Base-by-base conservation (phyloP, 345 rosid genomes). In the Cardamine resedifolia region DNA sequence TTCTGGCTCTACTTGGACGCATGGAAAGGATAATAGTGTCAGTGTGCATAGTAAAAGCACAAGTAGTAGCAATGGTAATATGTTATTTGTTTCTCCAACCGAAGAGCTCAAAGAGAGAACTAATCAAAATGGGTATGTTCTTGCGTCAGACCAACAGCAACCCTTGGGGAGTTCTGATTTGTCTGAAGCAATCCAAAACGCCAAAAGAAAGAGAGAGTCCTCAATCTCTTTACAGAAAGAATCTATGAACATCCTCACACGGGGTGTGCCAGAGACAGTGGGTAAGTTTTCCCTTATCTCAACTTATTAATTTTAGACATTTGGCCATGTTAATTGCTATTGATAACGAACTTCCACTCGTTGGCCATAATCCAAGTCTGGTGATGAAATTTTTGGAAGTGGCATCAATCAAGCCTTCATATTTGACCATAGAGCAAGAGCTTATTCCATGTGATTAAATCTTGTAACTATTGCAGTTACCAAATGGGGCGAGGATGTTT, bases 401-500 rank as follows among this genome's bases (percentile, higher is more conserved):
- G 33, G 53, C 58, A 45, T 48, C 26, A 36, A 11, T 64, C 12
- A 58, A 49, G 21, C 78, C 6, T 38, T 33, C 50, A 12, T 14
- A 21, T 16, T 14, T 58, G 28, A 39, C 43, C n/a, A 21, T 26
- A 26, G 15, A 52, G 36, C 64, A 30, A 73, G 39, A 36, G 58
- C 61, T 74, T 58, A 15, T 16, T 58, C n/a, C 7, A 30, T 78
- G 36, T 31, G 26, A 57, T 63, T 20, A n/a, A 34, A n/a, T 21
- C 58, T 71, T 64, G 48, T 76, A 58, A 34, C 66, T 71, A 4
- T 59, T 77, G 83, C 87, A 95, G 99, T 87, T 78, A 82, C 88
- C 57, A 70, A 76, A 33, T 95, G 99, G 99, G 96, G 83, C 62
- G 98, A 82, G 26, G 38, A 79, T 20, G 86, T 53, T 16, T 66